A percentile compares a stretch with the other conserved stretches of the same genome.
Conservation (phyloP, 345 rosid species). For the Excoecaria cochinchinensis region DNA sequence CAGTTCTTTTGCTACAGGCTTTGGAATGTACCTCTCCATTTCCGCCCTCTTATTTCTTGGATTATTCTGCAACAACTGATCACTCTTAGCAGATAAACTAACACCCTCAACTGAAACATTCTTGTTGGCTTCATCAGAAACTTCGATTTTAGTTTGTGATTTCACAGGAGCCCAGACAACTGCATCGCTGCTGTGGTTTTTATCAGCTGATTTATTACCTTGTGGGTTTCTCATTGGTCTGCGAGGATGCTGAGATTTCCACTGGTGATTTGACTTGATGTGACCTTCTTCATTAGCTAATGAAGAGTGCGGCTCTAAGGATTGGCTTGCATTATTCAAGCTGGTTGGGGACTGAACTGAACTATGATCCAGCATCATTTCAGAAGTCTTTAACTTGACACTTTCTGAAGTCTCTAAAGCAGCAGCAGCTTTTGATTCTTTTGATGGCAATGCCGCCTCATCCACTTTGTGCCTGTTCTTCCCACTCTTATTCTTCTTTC, state of each 20-base stretch:
- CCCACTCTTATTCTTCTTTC: slow-evolving; percentile 56
- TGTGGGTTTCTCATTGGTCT: slow-evolving; percentile 50
- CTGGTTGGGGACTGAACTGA: slow-evolving; percentile 30
- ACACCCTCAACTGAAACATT: slow-evolving; percentile 38
- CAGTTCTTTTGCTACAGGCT: slow-evolving; percentile 87
- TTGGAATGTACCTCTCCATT: slow-evolving; percentile 83
- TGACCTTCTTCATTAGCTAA: slow-evolving; percentile 54
- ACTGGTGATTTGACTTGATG: slow-evolving; percentile 46
- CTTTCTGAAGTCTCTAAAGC: slow-evolving; percentile 28
- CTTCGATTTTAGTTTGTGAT: slow-evolving; percentile 59
- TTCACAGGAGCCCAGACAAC: slow-evolving; percentile 89
- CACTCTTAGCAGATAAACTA: slow-evolving; percentile 43
- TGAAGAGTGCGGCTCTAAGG: slow-evolving; percentile 45
- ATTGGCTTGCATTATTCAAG: slow-evolving; percentile 45
- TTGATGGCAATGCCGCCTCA: slow-evolving; percentile 37
- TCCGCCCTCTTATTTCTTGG: slow-evolving; percentile 79
- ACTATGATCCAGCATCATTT: slow-evolving; percentile 31
- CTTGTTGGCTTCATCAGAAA: slow-evolving; percentile 46
- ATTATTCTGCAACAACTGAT: slow-evolving; percentile 53
- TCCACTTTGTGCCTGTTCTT: slow-evolving; percentile 66
- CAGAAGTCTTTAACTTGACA: slow-evolving; percentile 41
- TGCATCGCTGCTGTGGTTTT: slow-evolving; percentile 47
- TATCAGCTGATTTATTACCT: slow-evolving; percentile 55
- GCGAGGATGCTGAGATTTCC: slow-evolving; percentile 72
- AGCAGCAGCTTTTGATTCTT: slow-evolving; percentile 39